Base-by-base conservation (phyloP, 225 moss, liverwort and hornwort species). In the Pseudisothecium myosuroides region DNA sequence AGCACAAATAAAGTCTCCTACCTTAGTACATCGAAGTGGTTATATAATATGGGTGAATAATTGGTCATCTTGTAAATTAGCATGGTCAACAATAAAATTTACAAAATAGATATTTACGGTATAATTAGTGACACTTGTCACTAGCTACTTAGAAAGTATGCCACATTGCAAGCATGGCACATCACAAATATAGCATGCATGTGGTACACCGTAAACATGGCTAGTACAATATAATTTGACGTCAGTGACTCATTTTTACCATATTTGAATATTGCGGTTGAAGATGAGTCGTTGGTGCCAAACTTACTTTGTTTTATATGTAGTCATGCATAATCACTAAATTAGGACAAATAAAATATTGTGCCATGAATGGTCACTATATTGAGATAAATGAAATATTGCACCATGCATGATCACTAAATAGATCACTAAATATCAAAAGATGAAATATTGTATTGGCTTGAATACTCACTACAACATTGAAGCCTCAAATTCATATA, bases 221-320 rank as follows among this genome's bases (percentile, higher is more conserved):
- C 22, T n/a, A 22, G 1, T 22, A 12, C 5, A 67, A 37, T 67
- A n/a, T n/a, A n/a, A n/a, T n/a, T n/a, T n/a, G n/a, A n/a, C n/a
- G n/a, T n/a, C n/a, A n/a, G n/a, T n/a, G n/a, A n/a, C n/a, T n/a
- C n/a, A n/a, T n/a, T n/a, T n/a, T n/a, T n/a, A n/a, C n/a, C n/a
- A n/a, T n/a, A n/a, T n/a, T n/a, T n/a, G n/a, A n/a, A n/a, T n/a
- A n/a, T n/a, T n/a, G n/a, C n/a, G n/a, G n/a, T n/a, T n/a, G n/a
- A n/a, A n/a, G 22, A 68, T n/a, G 37, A 22, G 22, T 4, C 7
- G 12, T 1, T n/a, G 7, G 22, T 6, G 21, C 2, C 1, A 2
- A 68, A 21, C 7, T n/a, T n/a, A 67, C 37, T 21, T 67, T 67
- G 11, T 20, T 34, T 19, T 67, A 67, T 11, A 20, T 37, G 8